A percentile compares a stretch with the other conserved stretches of the same genome.
Evolutionary conservation across 2,329 filamentous ascomycete genomes (phyloP).

Genomic region (Fusarium sp.): DNA sequence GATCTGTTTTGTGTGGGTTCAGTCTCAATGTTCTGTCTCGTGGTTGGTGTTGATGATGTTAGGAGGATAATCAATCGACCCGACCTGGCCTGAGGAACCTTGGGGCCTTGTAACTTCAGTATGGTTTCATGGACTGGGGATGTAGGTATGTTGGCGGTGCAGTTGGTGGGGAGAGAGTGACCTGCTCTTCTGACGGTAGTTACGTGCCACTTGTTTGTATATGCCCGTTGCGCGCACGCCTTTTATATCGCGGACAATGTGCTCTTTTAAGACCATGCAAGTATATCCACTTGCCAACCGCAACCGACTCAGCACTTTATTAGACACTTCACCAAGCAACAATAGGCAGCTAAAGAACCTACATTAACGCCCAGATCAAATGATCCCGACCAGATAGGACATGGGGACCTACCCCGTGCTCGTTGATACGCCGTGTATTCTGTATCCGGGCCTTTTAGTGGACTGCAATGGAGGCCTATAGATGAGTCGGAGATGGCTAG

Average conservation of each 20-base stretch:
- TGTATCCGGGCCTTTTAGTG: slow-evolving; percentile 35
- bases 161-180: slow-evolving; percentile 11
- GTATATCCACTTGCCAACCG: not conserved
- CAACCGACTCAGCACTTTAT: not conserved
- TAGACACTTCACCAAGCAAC: slow-evolving; percentile 4
- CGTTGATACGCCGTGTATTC: slow-evolving; percentile 9
- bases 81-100: slow-evolving; percentile 27
- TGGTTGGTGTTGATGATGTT: slow-evolving; percentile 38
- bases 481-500: slow-evolving; percentile 14
- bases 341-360: not conserved
- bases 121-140: slow-evolving; percentile 28
- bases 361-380: slow-evolving; percentile 5
- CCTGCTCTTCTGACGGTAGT: not conserved
- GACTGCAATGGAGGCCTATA: slow-evolving; percentile 6
- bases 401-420: slow-evolving; percentile 1
- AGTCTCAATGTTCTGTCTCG: slow-evolving; percentile 8
- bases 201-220: slow-evolving; percentile 3
- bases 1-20: slow-evolving; percentile 25
- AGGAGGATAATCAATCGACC: slow-evolving; percentile 32
- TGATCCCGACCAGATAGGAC: not conserved
- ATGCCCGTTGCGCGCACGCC: not conserved
- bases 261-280: not conserved
- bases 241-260: not conserved
- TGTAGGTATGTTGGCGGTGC: slow-evolving; percentile 21
- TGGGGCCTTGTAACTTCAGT: slow-evolving; percentile 29